phyloP scores from a whole-genome alignment of 2,329 filamentous ascomycete species.

The Nannizzia gypsea region DNA sequence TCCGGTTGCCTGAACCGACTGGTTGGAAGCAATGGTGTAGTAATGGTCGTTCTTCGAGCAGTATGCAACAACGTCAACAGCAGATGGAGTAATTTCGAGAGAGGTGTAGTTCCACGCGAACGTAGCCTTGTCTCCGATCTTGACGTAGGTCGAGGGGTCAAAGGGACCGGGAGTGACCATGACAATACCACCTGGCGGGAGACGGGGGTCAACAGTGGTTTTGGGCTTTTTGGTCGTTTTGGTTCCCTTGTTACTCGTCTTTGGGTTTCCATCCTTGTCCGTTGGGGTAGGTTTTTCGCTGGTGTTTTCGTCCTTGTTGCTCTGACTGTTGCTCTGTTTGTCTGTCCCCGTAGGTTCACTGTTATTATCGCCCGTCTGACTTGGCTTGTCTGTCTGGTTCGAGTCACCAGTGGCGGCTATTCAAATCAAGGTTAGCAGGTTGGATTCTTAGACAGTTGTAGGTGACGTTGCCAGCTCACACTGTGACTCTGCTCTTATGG shows the following conservation, averaged over 20 bases:
- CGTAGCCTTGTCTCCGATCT: slow-evolving; percentile 50
- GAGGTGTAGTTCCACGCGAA: slow-evolving; percentile 61
- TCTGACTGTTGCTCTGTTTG: slow-evolving; percentile 13
- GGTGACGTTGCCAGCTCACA: too few species aligned
- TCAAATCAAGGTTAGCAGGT: background rate
- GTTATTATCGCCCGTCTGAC: slow-evolving; percentile 14
- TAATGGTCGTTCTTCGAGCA: slow-evolving; percentile 47
- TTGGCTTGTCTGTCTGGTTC: slow-evolving; percentile 3
- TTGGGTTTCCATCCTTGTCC: slow-evolving; percentile 7
- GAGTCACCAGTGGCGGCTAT: background rate
- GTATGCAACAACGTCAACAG: slow-evolving; percentile 50
- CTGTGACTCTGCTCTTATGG: slow-evolving; percentile 13
- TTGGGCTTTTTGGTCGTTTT: slow-evolving; percentile 18
- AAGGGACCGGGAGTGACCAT: slow-evolving; percentile 48
- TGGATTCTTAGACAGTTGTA: background rate
- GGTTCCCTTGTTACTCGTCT: slow-evolving; percentile 14
- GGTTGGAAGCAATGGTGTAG: slow-evolving; percentile 52
- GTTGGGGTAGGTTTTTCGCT: slow-evolving; percentile 9
- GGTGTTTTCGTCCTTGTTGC: slow-evolving; percentile 7
- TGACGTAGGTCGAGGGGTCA: slow-evolving; percentile 47
- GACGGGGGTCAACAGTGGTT: slow-evolving; percentile 38
- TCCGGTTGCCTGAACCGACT: slow-evolving; percentile 42
- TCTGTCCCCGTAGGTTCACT: slow-evolving; percentile 13
- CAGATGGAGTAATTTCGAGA: slow-evolving; percentile 45
- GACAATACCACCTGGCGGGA: slow-evolving; percentile 47